These are phyloP conservation scores for Wickerhamomyces bisporus DNA, from an alignment of 805 yeast species.

Conservation along the genomic window DNA sequence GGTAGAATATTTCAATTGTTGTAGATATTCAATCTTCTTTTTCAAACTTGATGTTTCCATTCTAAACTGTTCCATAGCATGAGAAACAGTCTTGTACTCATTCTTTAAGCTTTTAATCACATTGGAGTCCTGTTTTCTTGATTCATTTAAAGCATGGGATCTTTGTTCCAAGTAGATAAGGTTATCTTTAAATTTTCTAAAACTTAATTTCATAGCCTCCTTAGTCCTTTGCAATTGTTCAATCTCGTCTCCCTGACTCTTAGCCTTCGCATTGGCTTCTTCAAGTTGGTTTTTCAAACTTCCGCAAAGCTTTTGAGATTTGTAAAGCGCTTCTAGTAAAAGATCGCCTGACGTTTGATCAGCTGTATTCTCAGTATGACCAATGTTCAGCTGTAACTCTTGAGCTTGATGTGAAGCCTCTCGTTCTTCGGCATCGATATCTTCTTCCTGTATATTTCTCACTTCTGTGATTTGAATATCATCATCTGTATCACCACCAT, in stretches of 20 bases:
- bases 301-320: constrained; percentile 32
- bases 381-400: background rate
- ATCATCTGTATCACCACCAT: constrained; percentile 18
- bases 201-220: constrained; percentile 16
- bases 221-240: constrained; percentile 19
- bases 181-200: constrained; percentile 21
- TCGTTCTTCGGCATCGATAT: background rate
- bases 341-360: constrained; percentile 29
- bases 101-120: constrained; percentile 19
- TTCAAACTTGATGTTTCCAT: constrained; percentile 20
- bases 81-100: constrained; percentile 17
- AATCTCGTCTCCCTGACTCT: constrained; percentile 22
- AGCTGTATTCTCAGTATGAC: background rate
- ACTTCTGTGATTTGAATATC: constrained; percentile 39
- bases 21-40: constrained; percentile 21
- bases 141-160: constrained; percentile 18
- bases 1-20: constrained; percentile 19
- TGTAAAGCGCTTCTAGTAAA: constrained; percentile 33
- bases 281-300: constrained; percentile 29
- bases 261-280: constrained; percentile 23
- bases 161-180: constrained; percentile 20
- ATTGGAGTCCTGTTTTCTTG: constrained; percentile 20
- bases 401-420: background rate
- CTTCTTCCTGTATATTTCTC: constrained; percentile 19
- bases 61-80: constrained; percentile 17